phyloP scores from a whole-genome alignment of 169 alveolate genomes.

The Plasmodium berghei region DNA sequence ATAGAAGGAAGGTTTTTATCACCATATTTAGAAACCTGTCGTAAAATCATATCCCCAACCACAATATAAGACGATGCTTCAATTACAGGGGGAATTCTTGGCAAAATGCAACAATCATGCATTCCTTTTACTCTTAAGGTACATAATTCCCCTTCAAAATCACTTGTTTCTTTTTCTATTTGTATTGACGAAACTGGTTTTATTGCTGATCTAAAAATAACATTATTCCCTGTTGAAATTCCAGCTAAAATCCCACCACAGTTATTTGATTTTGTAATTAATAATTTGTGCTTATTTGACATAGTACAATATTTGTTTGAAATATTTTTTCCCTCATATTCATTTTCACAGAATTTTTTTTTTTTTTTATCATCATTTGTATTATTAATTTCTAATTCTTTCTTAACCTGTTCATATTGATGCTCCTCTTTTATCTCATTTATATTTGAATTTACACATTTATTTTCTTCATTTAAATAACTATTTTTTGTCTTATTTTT shows the following conservation, averaged over 20 bases:
- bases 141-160: constrained; percentile 27
- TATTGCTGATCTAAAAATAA: constrained; percentile 48
- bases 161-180: constrained; percentile 55
- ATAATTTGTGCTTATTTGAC: background rate
- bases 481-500: background rate
- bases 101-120: constrained; percentile 45
- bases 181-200: constrained; percentile 42
- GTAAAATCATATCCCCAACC: constrained; percentile 44
- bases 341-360: constrained; percentile 2
- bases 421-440: background rate
- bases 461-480: background rate
- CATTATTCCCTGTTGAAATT: constrained; percentile 57
- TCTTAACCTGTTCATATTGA: background rate
- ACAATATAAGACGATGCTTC: constrained; percentile 39
- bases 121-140: constrained; percentile 27
- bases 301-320: background rate
- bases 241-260: constrained; percentile 62
- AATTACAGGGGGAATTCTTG: constrained; percentile 43
- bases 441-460: background rate
- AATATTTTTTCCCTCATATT: background rate
- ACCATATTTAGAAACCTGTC: constrained; percentile 45
- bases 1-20: constrained; percentile 27
- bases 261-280: constrained; percentile 43
- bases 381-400: background rate
- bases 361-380: background rate